A percentile compares a stretch with the other conserved stretches of the same genome.
Conservation (phyloP, 2,329 filamentous ascomycete species). For the Monosporascus ibericus region DNA sequence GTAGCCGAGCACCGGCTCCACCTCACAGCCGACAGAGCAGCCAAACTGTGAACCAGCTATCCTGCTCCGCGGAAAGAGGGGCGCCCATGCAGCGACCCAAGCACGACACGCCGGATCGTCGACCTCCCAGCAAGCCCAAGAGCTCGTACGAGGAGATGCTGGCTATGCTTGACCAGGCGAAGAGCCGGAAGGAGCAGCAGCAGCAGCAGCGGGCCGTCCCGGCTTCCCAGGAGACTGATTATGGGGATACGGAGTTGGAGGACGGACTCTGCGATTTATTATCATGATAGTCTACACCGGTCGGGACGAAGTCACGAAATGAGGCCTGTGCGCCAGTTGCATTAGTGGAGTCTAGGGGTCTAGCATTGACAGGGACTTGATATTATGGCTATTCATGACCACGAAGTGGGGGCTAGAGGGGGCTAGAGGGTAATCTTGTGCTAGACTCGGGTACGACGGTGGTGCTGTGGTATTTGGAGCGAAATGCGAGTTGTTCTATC, state of each 20-base stretch:
- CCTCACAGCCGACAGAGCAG: neutral
- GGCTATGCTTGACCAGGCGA: slow-evolving; percentile 4
- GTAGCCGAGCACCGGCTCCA: neutral
- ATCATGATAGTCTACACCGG: neutral
- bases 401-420: no score
- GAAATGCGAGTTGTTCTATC: no score
- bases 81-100: slow-evolving; percentile 5
- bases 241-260: slow-evolving; percentile 19
- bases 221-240: slow-evolving; percentile 24
- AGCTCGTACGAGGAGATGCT: slow-evolving; percentile 17
- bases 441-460: no score
- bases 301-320: neutral
- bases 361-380: neutral
- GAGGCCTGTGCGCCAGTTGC: neutral
- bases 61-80: neutral
- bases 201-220: neutral
- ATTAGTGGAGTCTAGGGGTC: neutral
- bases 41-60: neutral
- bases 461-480: no score
- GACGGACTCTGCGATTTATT: slow-evolving; percentile 5
- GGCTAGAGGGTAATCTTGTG: no score
- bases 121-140: slow-evolving; percentile 2
- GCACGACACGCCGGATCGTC: slow-evolving; percentile 2
- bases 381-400: no score
- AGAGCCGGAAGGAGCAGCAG: neutral